These are phyloP conservation scores for Yamadazyma epiphylla DNA, from an alignment of 1,139 yeast species.

Conservation along the genomic window DNA sequence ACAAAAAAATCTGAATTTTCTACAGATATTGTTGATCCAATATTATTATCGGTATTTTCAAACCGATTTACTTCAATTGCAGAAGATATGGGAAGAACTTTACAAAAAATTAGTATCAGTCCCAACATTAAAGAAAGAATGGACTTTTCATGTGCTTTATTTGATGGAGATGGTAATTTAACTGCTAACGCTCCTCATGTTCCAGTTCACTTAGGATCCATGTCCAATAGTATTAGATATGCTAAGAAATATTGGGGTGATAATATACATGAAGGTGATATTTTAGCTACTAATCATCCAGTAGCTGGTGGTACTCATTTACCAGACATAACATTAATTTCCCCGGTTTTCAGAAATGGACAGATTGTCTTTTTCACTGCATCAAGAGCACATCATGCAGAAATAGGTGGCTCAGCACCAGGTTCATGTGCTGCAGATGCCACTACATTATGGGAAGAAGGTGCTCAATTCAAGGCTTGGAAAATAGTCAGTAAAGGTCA, in stretches of 20 bases:
- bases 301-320: slow-evolving; percentile 18
- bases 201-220: slow-evolving; percentile 82
- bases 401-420: slow-evolving; percentile 63
- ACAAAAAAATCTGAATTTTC: slow-evolving; percentile 21
- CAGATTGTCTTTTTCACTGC: slow-evolving; percentile 57
- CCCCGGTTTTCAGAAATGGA: slow-evolving; percentile 22
- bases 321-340: slow-evolving; percentile 18
- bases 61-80: slow-evolving; percentile 85
- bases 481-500: slow-evolving; percentile 51
- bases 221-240: slow-evolving; percentile 72
- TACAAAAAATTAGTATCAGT: slow-evolving; percentile 74
- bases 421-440: slow-evolving; percentile 68
- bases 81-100: slow-evolving; percentile 81
- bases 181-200: slow-evolving; percentile 87
- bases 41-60: slow-evolving; percentile 70
- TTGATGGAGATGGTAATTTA: slow-evolving; percentile 67
- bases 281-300: slow-evolving; percentile 18
- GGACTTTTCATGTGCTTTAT: slow-evolving; percentile 80
- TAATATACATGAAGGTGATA: slow-evolving; percentile 16
- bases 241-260: slow-evolving; percentile 62
- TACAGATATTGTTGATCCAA: slow-evolving; percentile 51
- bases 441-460: slow-evolving; percentile 58
- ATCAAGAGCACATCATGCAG: slow-evolving; percentile 66
- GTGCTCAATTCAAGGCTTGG: slow-evolving; percentile 56
- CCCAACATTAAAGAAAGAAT: slow-evolving; percentile 78